Conservation (phyloP, 2,329 filamentous ascomycete species). For the Aspergillus viridinutans region DNA sequence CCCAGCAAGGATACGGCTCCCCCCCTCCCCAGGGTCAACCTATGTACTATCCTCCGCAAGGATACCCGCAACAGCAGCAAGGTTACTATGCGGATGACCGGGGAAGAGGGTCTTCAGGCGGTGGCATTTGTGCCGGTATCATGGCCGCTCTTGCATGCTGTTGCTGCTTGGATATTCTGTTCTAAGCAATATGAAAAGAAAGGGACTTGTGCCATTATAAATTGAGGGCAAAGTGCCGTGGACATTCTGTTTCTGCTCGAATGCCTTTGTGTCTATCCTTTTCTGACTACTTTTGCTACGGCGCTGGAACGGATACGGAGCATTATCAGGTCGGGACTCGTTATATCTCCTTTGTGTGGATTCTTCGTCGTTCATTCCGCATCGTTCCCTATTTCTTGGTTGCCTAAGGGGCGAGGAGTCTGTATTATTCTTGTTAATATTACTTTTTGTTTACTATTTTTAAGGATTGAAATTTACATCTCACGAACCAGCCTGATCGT, state of each 20-base stretch:
- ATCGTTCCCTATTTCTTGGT: neutral
- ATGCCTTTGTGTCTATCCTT: neutral
- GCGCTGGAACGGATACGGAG: neutral
- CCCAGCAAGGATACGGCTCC: slow-evolving; percentile 25
- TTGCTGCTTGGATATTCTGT: slow-evolving; percentile 48
- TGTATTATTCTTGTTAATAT: neutral
- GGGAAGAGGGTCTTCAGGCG: slow-evolving; percentile 24
- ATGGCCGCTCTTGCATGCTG: slow-evolving; percentile 47
- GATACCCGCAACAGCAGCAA: slow-evolving; percentile 33
- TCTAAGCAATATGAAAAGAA: slow-evolving; percentile 19
- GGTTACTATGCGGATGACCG: slow-evolving; percentile 36
- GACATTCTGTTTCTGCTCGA: neutral
- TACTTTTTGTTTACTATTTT: neutral
- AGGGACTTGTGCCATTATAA: neutral
- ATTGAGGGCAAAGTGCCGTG: neutral
- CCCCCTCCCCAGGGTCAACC: slow-evolving; percentile 21
- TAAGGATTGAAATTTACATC: neutral
- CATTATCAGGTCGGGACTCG: neutral
- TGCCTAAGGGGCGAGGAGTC: neutral
- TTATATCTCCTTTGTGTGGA: neutral
- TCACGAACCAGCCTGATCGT: no score
- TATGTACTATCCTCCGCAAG: slow-evolving; percentile 39
- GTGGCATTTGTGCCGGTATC: slow-evolving; percentile 46
- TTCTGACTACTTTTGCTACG: neutral
- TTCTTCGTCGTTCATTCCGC: neutral